Conservation (phyloP, 352 stramenopile genomes). For the Pythium biforme region DNA sequence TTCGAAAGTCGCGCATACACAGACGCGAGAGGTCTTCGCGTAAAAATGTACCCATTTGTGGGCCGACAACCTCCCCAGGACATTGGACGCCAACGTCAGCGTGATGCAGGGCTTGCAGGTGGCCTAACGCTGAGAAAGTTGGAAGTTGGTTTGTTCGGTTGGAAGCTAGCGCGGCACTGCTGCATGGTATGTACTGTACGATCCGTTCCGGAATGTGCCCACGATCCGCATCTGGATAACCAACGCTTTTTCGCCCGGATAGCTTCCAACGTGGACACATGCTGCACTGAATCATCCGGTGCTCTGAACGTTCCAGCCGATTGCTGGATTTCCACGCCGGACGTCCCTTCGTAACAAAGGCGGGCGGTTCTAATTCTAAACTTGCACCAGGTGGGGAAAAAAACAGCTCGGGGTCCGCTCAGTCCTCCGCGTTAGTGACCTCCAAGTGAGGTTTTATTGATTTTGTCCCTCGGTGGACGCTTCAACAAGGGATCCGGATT, state of each 20-base stretch:
- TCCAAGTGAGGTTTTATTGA: conserved; percentile 2
- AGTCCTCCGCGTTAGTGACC: conserved; percentile 2
- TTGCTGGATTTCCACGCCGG: conserved; percentile 7
- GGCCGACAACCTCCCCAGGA: too few species aligned
- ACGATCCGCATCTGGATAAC: neutral
- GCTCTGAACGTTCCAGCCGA: conserved; percentile 1
- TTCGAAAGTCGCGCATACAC: too few species aligned
- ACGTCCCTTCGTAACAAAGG: conserved; percentile 1
- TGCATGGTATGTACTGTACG: too few species aligned
- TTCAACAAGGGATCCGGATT: conserved; percentile 19
- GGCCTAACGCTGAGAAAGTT: too few species aligned
- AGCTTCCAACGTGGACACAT: neutral
- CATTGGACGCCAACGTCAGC: too few species aligned
- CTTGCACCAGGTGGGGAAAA: too few species aligned
- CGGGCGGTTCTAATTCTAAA: neutral
- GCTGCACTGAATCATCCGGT: neutral
- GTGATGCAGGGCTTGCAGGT: too few species aligned
- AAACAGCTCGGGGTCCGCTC: neutral
- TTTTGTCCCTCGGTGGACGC: conserved; percentile 3
- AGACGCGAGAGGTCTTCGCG: neutral
- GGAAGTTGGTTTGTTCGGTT: too few species aligned
- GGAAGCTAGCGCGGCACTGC: too few species aligned
- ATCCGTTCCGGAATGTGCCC: neutral
- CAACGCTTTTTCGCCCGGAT: neutral
- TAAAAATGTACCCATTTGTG: conserved; percentile 6